Base-by-base conservation (phyloP, 169 alveolate genomes). In the Cryptosporidium andersoni region DNA sequence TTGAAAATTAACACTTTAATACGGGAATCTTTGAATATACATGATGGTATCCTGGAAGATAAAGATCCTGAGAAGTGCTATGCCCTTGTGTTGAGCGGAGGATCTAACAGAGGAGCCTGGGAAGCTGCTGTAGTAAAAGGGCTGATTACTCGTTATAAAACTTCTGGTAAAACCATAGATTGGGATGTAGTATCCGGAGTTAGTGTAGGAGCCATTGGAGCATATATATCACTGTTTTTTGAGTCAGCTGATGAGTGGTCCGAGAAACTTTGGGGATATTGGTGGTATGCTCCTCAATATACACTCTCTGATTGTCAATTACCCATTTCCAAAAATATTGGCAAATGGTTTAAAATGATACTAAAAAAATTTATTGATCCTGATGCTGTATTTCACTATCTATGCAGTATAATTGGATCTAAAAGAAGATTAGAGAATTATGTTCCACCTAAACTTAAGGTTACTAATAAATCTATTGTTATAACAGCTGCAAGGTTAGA, bases 51-150 rank as follows among this genome's bases (percentile, higher is more conserved):
- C 14, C 60, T 74, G 7, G 64, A 58, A 9, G 85, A 74, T 64
- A 58, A 74, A 16, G 85, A 74, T 37, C 64, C 64, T 14, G 43
- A 34, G 6, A 74, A 74, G 25, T 74, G 85, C 51, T 74, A 74
- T 36, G 85, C 55, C 14, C 49, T 74, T 14, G 85, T 74, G 3
- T 34, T 74, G 34, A 74, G 85, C 48, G 85, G 85, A 42, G 85
- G 85, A n/a, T 74, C 85, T 25, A 74, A 74, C 3, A 74, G 85
- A 47, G 85, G 85, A 58, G 85, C 85, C n/a, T 74, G 85, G 85
- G 85, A 74, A 42, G 85, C 60, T 45, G 85, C 85, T 43, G 85
- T 68, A 36, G 39, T 74, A 12, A 74, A 68, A 47, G 85, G 85
- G 11, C 49, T 74, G 0, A 51, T 74, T 43, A 43, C 85, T 7